These are phyloP conservation scores for Hevea brasiliensis DNA, from an alignment of 345 rosid genomes.

Conservation along the genomic window DNA sequence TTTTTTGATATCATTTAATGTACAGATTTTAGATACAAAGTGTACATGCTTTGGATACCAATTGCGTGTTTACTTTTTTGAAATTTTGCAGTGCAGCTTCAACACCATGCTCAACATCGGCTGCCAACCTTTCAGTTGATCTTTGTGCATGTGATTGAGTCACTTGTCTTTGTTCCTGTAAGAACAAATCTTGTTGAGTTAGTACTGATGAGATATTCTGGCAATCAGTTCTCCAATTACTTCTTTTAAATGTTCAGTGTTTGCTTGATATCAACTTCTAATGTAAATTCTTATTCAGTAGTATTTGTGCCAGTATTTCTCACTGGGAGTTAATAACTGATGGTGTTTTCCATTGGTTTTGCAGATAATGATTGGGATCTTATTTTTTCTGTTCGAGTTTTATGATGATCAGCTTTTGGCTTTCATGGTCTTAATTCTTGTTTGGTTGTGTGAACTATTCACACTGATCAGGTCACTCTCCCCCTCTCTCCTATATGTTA, in stretches of 20 bases:
- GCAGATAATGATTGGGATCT: conserved; percentile 99
- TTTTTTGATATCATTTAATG: background rate
- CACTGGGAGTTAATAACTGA: conserved; percentile 7
- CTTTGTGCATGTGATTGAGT: conserved; percentile 94
- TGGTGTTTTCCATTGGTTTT: conserved; percentile 20
- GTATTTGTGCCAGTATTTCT: background rate
- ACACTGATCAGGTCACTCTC: conserved; percentile 80
- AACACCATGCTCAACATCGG: conserved; percentile 96
- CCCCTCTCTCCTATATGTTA: conserved; percentile 9
- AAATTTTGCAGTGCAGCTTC: conserved; percentile 95
- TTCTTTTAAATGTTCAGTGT: background rate
- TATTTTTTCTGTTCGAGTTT: conserved; percentile 94
- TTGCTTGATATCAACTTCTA: conserved; percentile 1
- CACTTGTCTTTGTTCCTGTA: conserved; percentile 98
- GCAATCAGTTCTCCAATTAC: background rate
- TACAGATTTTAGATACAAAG: background rate
- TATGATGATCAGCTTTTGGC: conserved; percentile 98
- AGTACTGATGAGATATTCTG: background rate
- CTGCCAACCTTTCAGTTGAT: conserved; percentile 98
- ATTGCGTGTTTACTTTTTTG: conserved; percentile 36
- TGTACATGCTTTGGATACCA: background rate
- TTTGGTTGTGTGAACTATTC: conserved; percentile 96
- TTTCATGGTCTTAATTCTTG: conserved; percentile 96
- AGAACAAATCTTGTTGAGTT: conserved; percentile 10
- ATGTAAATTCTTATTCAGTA: background rate